A percentile compares a stretch with the other conserved stretches of the same genome.
Conservation (phyloP, 1,284 basidiomycete genomes). For the Microbotryomycetes sp. region DNA sequence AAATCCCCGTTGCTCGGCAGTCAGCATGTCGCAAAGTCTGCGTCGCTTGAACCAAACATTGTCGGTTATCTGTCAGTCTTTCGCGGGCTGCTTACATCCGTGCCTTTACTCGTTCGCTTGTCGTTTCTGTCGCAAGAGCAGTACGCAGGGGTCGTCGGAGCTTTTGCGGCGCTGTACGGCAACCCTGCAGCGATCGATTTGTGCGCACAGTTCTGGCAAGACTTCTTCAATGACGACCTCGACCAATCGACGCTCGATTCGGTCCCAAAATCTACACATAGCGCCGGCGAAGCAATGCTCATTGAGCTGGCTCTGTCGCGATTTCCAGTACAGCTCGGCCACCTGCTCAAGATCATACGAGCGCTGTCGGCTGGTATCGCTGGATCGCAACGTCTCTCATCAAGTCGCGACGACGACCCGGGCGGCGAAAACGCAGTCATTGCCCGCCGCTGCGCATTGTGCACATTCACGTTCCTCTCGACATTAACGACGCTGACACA, state of each 20-base stretch:
- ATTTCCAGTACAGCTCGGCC: conserved; percentile 68
- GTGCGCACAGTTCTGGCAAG: conserved; percentile 61
- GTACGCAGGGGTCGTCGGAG: conserved; percentile 61
- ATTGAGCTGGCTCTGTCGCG: conserved; percentile 69
- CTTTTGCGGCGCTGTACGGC: conserved; percentile 73
- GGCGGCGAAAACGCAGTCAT: conserved; percentile 47
- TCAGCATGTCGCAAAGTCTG: conserved; percentile 47
- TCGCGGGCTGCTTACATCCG: conserved; percentile 58
- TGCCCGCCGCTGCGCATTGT: conserved; percentile 47
- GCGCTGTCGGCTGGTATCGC: conserved; percentile 54
- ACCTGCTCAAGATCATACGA: conserved; percentile 63
- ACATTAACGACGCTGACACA: conserved; percentile 67
- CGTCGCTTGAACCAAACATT: conserved; percentile 67
- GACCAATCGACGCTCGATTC: conserved; percentile 43
- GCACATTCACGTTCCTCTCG: conserved; percentile 66
- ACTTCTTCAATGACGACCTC: conserved; percentile 60
- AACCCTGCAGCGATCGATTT: conserved; percentile 62
- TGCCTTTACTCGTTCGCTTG: conserved; percentile 55
- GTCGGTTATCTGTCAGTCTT: conserved; percentile 72
- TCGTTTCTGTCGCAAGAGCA: conserved; percentile 67
- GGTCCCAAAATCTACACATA: conserved; percentile 2
- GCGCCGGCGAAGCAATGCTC: conserved; percentile 54
- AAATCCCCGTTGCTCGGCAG: conserved; percentile 37
- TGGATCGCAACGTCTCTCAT: conserved; percentile 12
- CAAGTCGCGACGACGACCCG: conserved; percentile 9